Percentiles rank a stretch among this genome's conserved stretches.
Conservation (phyloP, 208 protist species). For the Strigomonas galati region DNA sequence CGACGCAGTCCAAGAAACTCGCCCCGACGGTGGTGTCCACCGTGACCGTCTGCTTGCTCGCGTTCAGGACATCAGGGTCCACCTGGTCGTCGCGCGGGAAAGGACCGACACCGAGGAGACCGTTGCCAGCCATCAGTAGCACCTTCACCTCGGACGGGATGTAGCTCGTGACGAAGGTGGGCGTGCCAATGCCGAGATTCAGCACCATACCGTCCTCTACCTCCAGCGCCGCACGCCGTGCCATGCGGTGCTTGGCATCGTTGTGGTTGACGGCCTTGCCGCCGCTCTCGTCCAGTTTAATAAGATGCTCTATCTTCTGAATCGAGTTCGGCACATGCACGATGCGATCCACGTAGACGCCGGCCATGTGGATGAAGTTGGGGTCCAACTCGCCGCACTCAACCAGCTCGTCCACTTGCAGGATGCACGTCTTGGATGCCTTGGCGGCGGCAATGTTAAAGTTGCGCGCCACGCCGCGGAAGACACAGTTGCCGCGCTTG, state of each 20-base stretch:
- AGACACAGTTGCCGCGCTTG: slow-evolving; percentile 54
- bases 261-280: slow-evolving; percentile 13
- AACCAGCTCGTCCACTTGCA: slow-evolving; percentile 94
- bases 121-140: slow-evolving; percentile 86
- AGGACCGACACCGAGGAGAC: slow-evolving; percentile 87
- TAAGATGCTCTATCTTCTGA: slow-evolving; percentile 24
- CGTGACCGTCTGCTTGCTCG: slow-evolving; percentile 95
- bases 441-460: slow-evolving; percentile 89
- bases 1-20: slow-evolving; percentile 65
- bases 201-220: slow-evolving; percentile 94
- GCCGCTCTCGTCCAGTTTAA: slow-evolving; percentile 18
- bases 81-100: slow-evolving; percentile 72
- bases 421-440: slow-evolving; percentile 86
- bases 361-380: slow-evolving; percentile 90
- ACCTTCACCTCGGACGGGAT: slow-evolving; percentile 74
- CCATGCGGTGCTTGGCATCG: slow-evolving; percentile 80
- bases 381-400: slow-evolving; percentile 85
- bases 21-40: slow-evolving; percentile 62
- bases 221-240: slow-evolving; percentile 90
- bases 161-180: slow-evolving; percentile 91
- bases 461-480: slow-evolving; percentile 89
- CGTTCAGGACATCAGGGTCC: slow-evolving; percentile 94
- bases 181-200: slow-evolving; percentile 95
- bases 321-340: slow-evolving; percentile 44
- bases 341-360: slow-evolving; percentile 91